These are phyloP conservation scores for Fusarium sp. DNA, from an alignment of 2,329 filamentous ascomycete species.

Conservation along the genomic window DNA sequence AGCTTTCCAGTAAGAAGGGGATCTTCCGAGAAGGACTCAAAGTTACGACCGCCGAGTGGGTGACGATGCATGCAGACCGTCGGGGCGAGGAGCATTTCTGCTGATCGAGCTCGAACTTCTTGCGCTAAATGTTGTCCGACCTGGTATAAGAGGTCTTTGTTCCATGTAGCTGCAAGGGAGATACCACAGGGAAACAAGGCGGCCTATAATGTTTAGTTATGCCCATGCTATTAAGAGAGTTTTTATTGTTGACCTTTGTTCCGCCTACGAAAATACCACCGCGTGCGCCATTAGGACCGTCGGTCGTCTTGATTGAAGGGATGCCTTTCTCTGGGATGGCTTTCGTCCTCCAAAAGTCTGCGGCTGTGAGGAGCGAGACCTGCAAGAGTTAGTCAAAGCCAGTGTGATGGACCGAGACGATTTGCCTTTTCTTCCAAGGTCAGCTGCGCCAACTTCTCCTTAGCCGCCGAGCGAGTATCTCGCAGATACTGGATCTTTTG, in stretches of 20 bases:
- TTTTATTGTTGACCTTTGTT: constrained; percentile 61
- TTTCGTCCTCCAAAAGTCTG: constrained; percentile 78
- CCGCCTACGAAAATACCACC: constrained; percentile 77
- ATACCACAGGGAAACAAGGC: constrained; percentile 84
- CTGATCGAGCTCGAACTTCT: constrained; percentile 79
- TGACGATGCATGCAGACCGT: constrained; percentile 87
- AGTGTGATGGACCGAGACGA: background rate
- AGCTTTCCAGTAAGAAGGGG: constrained; percentile 80
- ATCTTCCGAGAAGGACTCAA: constrained; percentile 89
- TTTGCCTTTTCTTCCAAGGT: constrained; percentile 69
- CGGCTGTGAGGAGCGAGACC: constrained; percentile 70
- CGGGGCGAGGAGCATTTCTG: constrained; percentile 79
- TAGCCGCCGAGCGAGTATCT: constrained; percentile 57
- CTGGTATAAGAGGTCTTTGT: constrained; percentile 74
- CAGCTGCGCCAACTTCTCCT: constrained; percentile 64
- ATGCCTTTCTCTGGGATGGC: constrained; percentile 72
- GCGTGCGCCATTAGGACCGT: constrained; percentile 77
- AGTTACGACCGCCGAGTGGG: constrained; percentile 85
- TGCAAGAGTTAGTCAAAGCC: constrained; percentile 45
- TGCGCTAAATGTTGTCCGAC: constrained; percentile 78
- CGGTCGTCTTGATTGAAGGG: constrained; percentile 74
- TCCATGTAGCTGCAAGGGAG: constrained; percentile 84
- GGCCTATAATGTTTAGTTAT: constrained; percentile 60
- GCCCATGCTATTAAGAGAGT: rapidly evolving
- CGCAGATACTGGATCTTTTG: constrained; percentile 53